phyloP scores from a whole-genome alignment of 164 flowering plant species.

The Vitis cinerea region DNA sequence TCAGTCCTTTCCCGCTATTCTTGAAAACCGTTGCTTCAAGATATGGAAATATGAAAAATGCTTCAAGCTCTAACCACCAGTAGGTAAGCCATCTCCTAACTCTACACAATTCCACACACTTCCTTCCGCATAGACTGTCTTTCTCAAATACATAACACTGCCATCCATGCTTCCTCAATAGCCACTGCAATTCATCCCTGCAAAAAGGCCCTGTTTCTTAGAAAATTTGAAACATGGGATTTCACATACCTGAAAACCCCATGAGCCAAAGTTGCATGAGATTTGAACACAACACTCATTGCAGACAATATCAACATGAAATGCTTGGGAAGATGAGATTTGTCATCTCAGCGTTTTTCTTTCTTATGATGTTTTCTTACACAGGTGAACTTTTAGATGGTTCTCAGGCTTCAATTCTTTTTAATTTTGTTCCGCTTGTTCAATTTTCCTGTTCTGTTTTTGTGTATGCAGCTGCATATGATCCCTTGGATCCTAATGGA shows the following conservation, averaged over 20 bases:
- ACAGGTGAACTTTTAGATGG: slow-evolving; percentile 31
- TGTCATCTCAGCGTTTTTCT: slow-evolving; percentile 18
- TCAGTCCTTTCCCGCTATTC: slow-evolving; percentile 13
- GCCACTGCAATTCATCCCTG: not conserved
- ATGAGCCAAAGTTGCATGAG: slow-evolving; percentile 1
- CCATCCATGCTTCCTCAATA: not conserved
- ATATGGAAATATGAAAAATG: slow-evolving; percentile 25
- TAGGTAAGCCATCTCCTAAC: slow-evolving; percentile 41
- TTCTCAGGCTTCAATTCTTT: not conserved
- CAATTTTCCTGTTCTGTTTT: slow-evolving; percentile 5
- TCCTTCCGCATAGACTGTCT: slow-evolving; percentile 7
- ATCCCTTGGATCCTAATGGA: slow-evolving; percentile 60
- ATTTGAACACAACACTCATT: not conserved
- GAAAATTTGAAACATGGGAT: slow-evolving; percentile 9
- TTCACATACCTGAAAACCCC: slow-evolving; percentile 7
- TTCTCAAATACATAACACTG: slow-evolving; percentile 13
- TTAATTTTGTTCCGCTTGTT: not conserved
- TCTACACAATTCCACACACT: slow-evolving; percentile 3
- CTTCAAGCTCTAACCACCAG: slow-evolving; percentile 35
- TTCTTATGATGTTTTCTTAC: slow-evolving; percentile 26
- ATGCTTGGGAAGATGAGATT: slow-evolving; percentile 27
- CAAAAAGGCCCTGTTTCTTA: not conserved
- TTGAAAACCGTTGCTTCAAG: slow-evolving; percentile 54
- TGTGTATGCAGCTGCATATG: slow-evolving; percentile 48
- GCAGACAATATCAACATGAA: not conserved